Percentiles rank a stretch among this genome's conserved stretches.
Evolutionary conservation across 1,139 yeast genomes (phyloP).

Genomic region (Suzukiozyma palmioleophila): DNA sequence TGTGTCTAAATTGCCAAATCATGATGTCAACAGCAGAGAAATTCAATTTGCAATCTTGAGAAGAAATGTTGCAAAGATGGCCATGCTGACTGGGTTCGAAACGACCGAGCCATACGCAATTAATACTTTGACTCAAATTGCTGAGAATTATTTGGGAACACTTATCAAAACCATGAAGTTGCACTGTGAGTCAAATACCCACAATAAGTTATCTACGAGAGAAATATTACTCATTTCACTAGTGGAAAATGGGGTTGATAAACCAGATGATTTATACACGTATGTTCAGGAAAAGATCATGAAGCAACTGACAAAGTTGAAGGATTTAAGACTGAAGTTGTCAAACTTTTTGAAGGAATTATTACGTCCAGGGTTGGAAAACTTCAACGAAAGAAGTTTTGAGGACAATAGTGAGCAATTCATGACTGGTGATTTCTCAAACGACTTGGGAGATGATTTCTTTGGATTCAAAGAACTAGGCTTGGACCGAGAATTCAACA

Average conservation of each 20-base stretch:
- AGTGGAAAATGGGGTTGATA: slow-evolving; percentile 79
- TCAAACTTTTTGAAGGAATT: slow-evolving; percentile 75
- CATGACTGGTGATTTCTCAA: slow-evolving; percentile 89
- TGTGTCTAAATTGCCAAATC: slow-evolving; percentile 66
- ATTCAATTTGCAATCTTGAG: slow-evolving; percentile 65
- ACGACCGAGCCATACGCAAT: slow-evolving; percentile 74
- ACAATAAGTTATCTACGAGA: slow-evolving; percentile 36
- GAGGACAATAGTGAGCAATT: slow-evolving; percentile 91
- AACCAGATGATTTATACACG: slow-evolving; percentile 70
- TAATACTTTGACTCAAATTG: slow-evolving; percentile 76
- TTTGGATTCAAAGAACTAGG: slow-evolving; percentile 96
- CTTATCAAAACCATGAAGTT: slow-evolving; percentile 66
- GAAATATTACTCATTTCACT: slow-evolving; percentile 60
- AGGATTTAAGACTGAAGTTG: slow-evolving; percentile 63
- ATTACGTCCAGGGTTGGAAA: slow-evolving; percentile 78
- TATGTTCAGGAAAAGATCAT: slow-evolving; percentile 72
- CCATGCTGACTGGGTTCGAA: slow-evolving; percentile 95
- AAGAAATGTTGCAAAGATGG: slow-evolving; percentile 69
- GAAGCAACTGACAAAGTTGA: slow-evolving; percentile 65
- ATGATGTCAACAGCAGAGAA: slow-evolving; percentile 52
- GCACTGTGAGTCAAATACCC: slow-evolving; percentile 63
- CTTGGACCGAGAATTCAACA: slow-evolving; percentile 86
- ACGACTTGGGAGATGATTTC: slow-evolving; percentile 91
- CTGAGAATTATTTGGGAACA: slow-evolving; percentile 74
- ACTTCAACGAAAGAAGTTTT: slow-evolving; percentile 71